Percentiles rank a stretch among this genome's conserved stretches.
These are phyloP conservation scores for Phascolomyces articulosus DNA, from an alignment of 371 early-diverging fungal genomes.

Conservation along the genomic window DNA sequence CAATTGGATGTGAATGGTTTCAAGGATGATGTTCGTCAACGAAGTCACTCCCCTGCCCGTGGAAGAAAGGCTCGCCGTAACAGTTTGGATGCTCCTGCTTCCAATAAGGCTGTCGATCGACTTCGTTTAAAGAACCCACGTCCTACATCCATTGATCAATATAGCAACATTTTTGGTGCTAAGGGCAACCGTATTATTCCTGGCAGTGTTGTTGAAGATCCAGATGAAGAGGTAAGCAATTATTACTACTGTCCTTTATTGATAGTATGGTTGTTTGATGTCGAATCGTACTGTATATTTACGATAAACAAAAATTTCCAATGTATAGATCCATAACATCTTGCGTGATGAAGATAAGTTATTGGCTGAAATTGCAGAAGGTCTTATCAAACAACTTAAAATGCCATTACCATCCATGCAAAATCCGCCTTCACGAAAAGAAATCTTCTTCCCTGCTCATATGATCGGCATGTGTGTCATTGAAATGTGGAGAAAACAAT, in stretches of 20 bases:
- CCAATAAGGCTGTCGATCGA: conserved; percentile 31
- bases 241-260: background rate
- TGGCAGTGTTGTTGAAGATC: conserved; percentile 22
- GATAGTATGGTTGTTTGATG: too few relatives aligned
- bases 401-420: conserved; percentile 89
- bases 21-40: conserved; percentile 17
- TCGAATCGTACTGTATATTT: too few relatives aligned
- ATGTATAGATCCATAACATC: conserved; percentile 41
- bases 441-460: conserved; percentile 93
- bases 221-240: conserved; percentile 19
- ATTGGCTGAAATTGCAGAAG: conserved; percentile 87
- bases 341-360: conserved; percentile 75
- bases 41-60: conserved; percentile 22
- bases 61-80: conserved; percentile 41
- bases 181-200: conserved; percentile 19
- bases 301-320: too few relatives aligned
- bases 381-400: conserved; percentile 84
- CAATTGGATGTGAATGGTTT: conserved; percentile 23
- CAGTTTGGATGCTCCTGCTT: conserved; percentile 27
- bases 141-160: conserved; percentile 47
- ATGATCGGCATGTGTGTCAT: conserved; percentile 82
- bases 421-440: conserved; percentile 78
- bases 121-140: conserved; percentile 38
- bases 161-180: conserved; percentile 31
- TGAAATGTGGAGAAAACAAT: conserved; percentile 85